phyloP scores from a whole-genome alignment of 1,139 yeast genomes.

The Pichia inconspicua region DNA sequence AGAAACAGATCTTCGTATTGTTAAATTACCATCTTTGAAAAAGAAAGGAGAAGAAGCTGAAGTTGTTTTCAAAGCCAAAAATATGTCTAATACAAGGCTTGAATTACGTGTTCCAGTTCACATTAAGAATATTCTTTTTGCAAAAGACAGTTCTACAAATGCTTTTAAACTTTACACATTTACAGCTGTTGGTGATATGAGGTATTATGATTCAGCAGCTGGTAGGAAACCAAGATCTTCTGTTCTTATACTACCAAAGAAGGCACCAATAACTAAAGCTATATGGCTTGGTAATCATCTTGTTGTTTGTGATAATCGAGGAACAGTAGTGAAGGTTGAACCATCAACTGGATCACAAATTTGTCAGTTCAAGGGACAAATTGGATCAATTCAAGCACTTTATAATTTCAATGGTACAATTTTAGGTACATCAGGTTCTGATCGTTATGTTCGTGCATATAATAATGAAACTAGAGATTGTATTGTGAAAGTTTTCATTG shows the following conservation, averaged over 20 bases:
- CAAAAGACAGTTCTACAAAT: slow-evolving; percentile 21
- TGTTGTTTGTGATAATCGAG: slow-evolving; percentile 50
- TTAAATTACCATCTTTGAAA: slow-evolving; percentile 28
- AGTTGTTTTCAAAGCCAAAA: slow-evolving; percentile 49
- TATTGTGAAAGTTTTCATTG: slow-evolving; percentile 65
- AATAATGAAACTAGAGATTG: slow-evolving; percentile 50
- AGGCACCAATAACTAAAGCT: slow-evolving; percentile 11
- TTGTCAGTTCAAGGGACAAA: slow-evolving; percentile 40
- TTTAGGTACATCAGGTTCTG: slow-evolving; percentile 71
- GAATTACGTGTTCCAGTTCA: slow-evolving; percentile 64
- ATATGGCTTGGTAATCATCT: slow-evolving; percentile 29
- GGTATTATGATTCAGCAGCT: slow-evolving; percentile 52
- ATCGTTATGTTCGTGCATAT: slow-evolving; percentile 75
- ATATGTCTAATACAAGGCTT: slow-evolving; percentile 58
- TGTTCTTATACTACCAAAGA: slow-evolving; percentile 40
- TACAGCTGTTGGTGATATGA: slow-evolving; percentile 63
- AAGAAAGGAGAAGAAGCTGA: slow-evolving; percentile 19
- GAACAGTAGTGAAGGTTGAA: slow-evolving; percentile 47
- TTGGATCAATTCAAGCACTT: slow-evolving; percentile 34
- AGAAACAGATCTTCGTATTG: slow-evolving; percentile 55
- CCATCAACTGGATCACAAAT: slow-evolving; percentile 34
- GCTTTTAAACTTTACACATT: slow-evolving; percentile 48
- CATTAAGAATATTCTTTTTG: slow-evolving; percentile 45
- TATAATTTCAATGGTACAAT: slow-evolving; percentile 16
- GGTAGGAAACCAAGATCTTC: slow-evolving; percentile 53